Evolutionary conservation across 2,329 filamentous ascomycete genomes (phyloP).

Genomic region (Emergomyces orientalis): DNA sequence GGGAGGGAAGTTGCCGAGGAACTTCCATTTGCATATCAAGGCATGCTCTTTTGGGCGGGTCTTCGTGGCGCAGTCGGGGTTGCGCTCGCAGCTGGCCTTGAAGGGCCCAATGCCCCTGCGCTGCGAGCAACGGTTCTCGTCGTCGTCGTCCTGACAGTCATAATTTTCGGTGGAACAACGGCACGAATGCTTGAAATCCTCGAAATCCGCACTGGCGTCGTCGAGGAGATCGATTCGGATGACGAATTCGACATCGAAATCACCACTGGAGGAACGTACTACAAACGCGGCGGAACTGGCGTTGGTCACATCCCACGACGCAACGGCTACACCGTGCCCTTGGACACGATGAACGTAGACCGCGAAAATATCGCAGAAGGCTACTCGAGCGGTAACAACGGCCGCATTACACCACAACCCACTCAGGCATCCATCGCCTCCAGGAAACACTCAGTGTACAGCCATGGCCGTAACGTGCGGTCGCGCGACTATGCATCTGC

Average conservation of each 20-base stretch:
- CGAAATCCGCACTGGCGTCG: slow-evolving; percentile 89
- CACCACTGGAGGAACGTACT: slow-evolving; percentile 62
- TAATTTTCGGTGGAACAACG: slow-evolving; percentile 96
- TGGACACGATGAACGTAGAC: slow-evolving; percentile 40
- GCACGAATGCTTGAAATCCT: slow-evolving; percentile 96
- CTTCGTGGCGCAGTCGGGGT: slow-evolving; percentile 92
- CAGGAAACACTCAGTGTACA: slow-evolving; percentile 45
- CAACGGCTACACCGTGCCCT: slow-evolving; percentile 49
- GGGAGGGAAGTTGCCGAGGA: slow-evolving; percentile 75
- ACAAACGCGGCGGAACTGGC: slow-evolving; percentile 66
- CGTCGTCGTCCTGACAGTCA: slow-evolving; percentile 93
- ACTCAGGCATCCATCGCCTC: slow-evolving; percentile 32
- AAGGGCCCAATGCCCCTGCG: slow-evolving; percentile 69
- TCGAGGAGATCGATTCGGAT: slow-evolving; percentile 94
- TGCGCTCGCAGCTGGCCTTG: slow-evolving; percentile 79
- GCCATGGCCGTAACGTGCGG: slow-evolving; percentile 36
- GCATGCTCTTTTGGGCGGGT: slow-evolving; percentile 99
- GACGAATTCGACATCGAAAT: slow-evolving; percentile 96
- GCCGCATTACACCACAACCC: slow-evolving; percentile 40
- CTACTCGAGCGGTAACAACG: slow-evolving; percentile 50
- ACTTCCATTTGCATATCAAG: slow-evolving; percentile 87
- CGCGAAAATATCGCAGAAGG: slow-evolving; percentile 36
- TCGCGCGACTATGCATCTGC: slow-evolving; percentile 32
- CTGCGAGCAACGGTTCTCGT: slow-evolving; percentile 93
- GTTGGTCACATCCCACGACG: slow-evolving; percentile 67